phyloP scores from a whole-genome alignment of 139 green algal genomes.

The Coelastrella sp. region DNA sequence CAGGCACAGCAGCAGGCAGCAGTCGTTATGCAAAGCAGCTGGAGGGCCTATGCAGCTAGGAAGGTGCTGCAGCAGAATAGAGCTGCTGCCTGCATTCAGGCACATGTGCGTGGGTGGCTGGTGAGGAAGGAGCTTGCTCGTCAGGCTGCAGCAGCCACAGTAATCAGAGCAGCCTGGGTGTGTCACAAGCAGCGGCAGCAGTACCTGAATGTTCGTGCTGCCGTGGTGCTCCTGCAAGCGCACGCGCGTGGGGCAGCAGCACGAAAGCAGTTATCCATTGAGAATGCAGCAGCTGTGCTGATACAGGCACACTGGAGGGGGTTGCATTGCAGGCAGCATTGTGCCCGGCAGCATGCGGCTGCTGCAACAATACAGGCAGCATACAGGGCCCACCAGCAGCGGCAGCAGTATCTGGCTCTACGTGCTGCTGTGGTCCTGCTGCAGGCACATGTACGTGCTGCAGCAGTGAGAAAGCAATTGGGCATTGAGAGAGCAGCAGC shows the following conservation, averaged over 20 bases:
- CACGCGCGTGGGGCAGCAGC: not conserved
- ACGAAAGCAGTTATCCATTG: not conserved
- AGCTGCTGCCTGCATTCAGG: slow-evolving; percentile 51
- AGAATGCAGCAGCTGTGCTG: slow-evolving; percentile 35
- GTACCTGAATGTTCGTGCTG: slow-evolving; percentile 10
- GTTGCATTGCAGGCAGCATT: slow-evolving; percentile 8
- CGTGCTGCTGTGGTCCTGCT: slow-evolving; percentile 35
- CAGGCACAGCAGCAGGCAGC: slow-evolving; percentile 31
- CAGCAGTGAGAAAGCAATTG: not conserved
- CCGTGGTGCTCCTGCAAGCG: slow-evolving; percentile 41
- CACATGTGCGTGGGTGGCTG: slow-evolving; percentile 40
- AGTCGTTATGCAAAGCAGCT: slow-evolving; percentile 27
- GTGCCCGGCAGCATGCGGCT: slow-evolving; percentile 40
- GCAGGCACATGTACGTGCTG: slow-evolving; percentile 7
- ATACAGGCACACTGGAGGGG: slow-evolving; percentile 51
- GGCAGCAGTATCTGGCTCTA: not conserved
- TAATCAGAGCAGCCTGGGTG: slow-evolving; percentile 56
- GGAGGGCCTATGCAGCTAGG: slow-evolving; percentile 31
- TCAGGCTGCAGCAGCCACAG: slow-evolving; percentile 51
- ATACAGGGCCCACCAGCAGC: slow-evolving; percentile 24
- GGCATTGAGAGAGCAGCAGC: slow-evolving; percentile 44
- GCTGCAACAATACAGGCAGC: slow-evolving; percentile 56
- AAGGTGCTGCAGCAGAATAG: slow-evolving; percentile 30
- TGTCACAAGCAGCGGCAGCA: not conserved
- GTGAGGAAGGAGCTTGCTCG: slow-evolving; percentile 8